These are phyloP conservation scores for Wickerhamiella hasegawae DNA, from an alignment of 805 yeast genomes.

Conservation along the genomic window DNA sequence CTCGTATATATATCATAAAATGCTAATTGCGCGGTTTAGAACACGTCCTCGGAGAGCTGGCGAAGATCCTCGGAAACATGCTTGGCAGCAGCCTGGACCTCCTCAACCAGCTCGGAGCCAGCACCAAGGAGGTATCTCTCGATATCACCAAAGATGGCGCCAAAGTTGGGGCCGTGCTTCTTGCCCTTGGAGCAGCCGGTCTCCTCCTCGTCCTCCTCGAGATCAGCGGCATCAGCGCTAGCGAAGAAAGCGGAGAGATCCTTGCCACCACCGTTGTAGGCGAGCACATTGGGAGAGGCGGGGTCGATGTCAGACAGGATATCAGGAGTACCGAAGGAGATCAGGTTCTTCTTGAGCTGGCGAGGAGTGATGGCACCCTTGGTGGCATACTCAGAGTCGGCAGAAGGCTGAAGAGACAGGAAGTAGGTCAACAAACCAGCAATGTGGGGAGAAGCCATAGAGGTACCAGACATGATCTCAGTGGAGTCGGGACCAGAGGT, in stretches of 20 bases:
- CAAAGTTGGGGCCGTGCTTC: not conserved
- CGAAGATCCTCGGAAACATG: no score
- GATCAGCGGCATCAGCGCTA: conserved; percentile 3
- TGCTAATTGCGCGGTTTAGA: not conserved
- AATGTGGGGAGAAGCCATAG: conserved; percentile 97
- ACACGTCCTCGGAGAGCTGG: not conserved
- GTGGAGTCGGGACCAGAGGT: conserved; percentile 18
- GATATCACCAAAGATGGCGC: not conserved
- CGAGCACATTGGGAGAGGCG: conserved; percentile 41
- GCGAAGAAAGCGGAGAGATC: conserved; percentile 36
- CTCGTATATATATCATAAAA: not conserved
- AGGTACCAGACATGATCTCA: conserved; percentile 58
- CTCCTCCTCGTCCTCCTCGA: not conserved
- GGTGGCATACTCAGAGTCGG: conserved; percentile 31
- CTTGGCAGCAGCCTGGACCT: conserved; percentile 1
- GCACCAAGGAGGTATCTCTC: conserved; percentile 5
- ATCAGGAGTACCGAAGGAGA: conserved; percentile 35
- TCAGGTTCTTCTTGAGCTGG: conserved; percentile 35
- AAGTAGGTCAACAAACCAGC: conserved; percentile 84
- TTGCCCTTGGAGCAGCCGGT: no score
- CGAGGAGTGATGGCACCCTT: conserved; percentile 33
- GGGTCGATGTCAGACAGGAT: conserved; percentile 30
- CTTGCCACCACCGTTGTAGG: conserved; percentile 45
- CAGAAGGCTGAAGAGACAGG: conserved; percentile 67
- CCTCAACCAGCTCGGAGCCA: conserved; percentile 8